Base-by-base conservation (phyloP, 148 eudicot species). In the Selenicereus undatus region DNA sequence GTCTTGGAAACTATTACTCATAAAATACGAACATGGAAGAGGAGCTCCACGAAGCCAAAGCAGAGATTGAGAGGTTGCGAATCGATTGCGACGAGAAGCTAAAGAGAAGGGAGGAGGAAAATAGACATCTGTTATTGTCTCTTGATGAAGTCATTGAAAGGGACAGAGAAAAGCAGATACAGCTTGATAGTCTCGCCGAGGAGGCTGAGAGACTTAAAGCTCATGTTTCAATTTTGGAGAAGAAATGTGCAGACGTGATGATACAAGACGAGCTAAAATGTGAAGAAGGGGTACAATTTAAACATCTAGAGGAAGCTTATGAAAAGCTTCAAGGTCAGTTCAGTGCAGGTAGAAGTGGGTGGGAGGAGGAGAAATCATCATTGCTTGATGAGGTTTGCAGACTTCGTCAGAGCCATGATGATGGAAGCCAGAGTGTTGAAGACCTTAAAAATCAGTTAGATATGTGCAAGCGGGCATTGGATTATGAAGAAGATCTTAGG, bases 221-320 rank as follows among this genome's bases (percentile, higher is more conserved):
- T 66, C 71, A 66, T 9, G 18, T 66, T 66, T 66, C 71, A 66
- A 2, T 66, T 66, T 27, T 66, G 30, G 71, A 66, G 71, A 64
- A 64, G 11, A n/a, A 24, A n/a, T 22, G 68, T 24, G n/a, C 29
- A n/a, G n/a, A n/a, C n/a, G n/a, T n/a, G n/a, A n/a, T n/a, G n/a
- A n/a, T n/a, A n/a, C n/a, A n/a, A n/a, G n/a, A n/a, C 21, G 62
- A 56, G 22, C 12, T 11, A 7, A 93, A 96, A 82, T 93, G 94
- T 95, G 92, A 93, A 64, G 92, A 93, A 64, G 90, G 78, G 27
- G 98, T 92, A 71, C 95, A 91, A 73, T 93, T 96, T 81, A 75
- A 79, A 73, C 95, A 92, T 81, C 81, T 94, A 5, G 87, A 91
- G 83, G 97, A 96, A 81, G 98, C 98, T 27, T 91, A 96, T 69